These are phyloP conservation scores for Botryosphaeria dothidea DNA, from an alignment of 2,329 filamentous ascomycete genomes.

Conservation along the genomic window DNA sequence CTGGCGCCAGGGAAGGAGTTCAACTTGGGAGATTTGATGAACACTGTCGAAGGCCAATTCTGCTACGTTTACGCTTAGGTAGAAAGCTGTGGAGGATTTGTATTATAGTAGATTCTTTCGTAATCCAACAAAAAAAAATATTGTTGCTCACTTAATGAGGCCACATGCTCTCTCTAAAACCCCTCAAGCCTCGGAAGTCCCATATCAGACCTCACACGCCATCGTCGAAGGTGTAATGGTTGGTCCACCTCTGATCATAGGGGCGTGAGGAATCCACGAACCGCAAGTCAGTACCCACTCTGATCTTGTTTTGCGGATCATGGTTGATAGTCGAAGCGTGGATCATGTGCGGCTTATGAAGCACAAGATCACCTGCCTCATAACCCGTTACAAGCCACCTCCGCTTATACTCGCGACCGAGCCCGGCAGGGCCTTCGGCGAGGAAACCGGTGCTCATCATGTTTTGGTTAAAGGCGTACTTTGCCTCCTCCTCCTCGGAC, in stretches of 20 bases:
- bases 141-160: too few species aligned
- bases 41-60: constrained; percentile 46
- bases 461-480: constrained; percentile 45
- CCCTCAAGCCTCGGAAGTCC: too few species aligned
- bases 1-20: too few species aligned
- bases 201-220: not conserved
- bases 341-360: constrained; percentile 48
- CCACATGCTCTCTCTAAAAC: too few species aligned
- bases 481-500: constrained; percentile 50
- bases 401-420: constrained; percentile 29
- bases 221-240: not conserved
- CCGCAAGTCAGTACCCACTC: constrained; percentile 58
- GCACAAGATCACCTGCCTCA: constrained; percentile 51
- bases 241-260: constrained; percentile 44
- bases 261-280: constrained; percentile 55
- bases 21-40: constrained; percentile 42
- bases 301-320: constrained; percentile 53
- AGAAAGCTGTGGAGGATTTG: too few species aligned
- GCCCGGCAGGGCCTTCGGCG: constrained; percentile 45
- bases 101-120: too few species aligned
- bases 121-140: too few species aligned
- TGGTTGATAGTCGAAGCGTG: constrained; percentile 55
- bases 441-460: constrained; percentile 57
- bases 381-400: constrained; percentile 52
- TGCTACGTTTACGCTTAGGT: constrained; percentile 46